These are phyloP conservation scores for Climacium dendroides DNA, from an alignment of 225 moss, liverwort and hornwort species.

Conservation along the genomic window DNA sequence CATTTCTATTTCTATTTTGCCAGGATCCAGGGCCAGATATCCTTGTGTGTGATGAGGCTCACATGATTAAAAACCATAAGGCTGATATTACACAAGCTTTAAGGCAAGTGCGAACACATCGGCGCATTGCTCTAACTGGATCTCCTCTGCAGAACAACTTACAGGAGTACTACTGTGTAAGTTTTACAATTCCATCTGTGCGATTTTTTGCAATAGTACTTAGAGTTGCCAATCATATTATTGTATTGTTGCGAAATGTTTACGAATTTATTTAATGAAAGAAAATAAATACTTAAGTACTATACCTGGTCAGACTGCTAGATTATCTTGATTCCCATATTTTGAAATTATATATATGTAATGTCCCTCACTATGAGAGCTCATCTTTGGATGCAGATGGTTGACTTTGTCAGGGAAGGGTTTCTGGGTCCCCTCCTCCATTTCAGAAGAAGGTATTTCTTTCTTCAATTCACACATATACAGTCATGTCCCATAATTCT, in stretches of 20 bases:
- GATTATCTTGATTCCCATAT: not conserved
- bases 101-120: constrained; percentile 84
- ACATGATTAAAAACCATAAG: constrained; percentile 86
- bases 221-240: not conserved
- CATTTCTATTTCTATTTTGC: not conserved
- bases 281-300: not conserved
- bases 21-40: constrained; percentile 98
- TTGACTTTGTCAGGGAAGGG: constrained; percentile 91
- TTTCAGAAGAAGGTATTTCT: constrained; percentile 71
- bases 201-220: not conserved
- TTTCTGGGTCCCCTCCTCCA: constrained; percentile 59
- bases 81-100: constrained; percentile 91
- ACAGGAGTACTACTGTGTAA: constrained; percentile 97
- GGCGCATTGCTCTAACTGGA: constrained; percentile 91
- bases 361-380: not conserved
- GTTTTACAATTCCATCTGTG: constrained; percentile 5
- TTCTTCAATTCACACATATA: not conserved
- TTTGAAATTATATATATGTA: not conserved
- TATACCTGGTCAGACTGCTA: not conserved
- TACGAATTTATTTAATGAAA: not conserved
- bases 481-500: not conserved
- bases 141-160: constrained; percentile 97
- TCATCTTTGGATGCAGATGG: constrained; percentile 65
- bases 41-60: constrained; percentile 96
- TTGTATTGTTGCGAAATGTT: not conserved